Evolutionary conservation across 768 basidiomycete species (phyloP), one percentile per base, ranked within the genome.

Genomic region (Tephrocybe sp.): DNA sequence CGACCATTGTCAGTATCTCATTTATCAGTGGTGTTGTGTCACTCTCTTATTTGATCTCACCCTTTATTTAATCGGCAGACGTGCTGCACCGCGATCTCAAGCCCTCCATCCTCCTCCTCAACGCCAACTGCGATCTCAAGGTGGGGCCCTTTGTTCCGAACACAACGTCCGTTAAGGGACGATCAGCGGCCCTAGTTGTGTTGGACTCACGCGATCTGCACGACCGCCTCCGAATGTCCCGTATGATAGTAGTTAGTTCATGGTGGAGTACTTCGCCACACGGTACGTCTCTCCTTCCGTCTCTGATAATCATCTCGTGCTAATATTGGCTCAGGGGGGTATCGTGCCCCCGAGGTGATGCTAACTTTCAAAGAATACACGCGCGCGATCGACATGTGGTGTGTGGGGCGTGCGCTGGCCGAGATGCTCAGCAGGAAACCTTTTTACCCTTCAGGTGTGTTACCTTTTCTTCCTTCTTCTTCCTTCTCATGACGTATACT

Each of bases 341-440:
- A 98, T 65, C 84, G 96, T 25, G 96, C 96, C 0, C 96, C 96
- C 0, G 96, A 98, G 66, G 91, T 98, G 53, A 98, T 98, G 96
- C 79, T 98, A 28, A 96, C 92, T 0, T 98, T 97, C 75, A 93
- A 95, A 63, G 87, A 95, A 72, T 98, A 98, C 65, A 94, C 92
- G 5, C 80, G 82, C 27, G 87, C 87, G 0, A 89, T 92, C 66
- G 89, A 92, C 56, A 79, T 92, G 64, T 93, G 90, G 91, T 84
- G 83, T 51, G 89, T 92, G 16, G 88, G 90, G 1, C 92, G 90
- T 62, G 84, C 92, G 2, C 69, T 92, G 40, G 95, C 94, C 6
- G 94, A 95, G 69, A 93, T 95, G 92, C 72, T 95, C 0, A 84
- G 79, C 51, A 92, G 95, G n/a, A 86, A 89, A 62, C 90, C 95